Evolutionary conservation across 2,329 filamentous ascomycete species (phyloP).

Genomic region (Monosporascus sp.): DNA sequence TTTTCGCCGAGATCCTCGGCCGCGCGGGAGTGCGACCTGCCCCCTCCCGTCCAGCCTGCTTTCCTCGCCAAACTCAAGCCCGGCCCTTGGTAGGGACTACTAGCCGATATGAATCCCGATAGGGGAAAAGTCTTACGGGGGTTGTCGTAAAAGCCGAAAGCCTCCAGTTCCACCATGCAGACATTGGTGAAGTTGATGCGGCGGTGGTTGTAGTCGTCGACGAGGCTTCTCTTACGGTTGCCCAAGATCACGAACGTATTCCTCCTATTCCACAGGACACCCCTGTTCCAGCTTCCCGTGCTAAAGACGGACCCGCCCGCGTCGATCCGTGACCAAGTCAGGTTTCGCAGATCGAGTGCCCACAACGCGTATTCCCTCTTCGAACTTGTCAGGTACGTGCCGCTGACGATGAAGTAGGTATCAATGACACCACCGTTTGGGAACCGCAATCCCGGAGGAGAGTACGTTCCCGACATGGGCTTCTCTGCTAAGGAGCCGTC

Average conservation of each 20-base stretch:
- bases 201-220: conserved; percentile 97
- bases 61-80: conserved; percentile 54
- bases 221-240: conserved; percentile 85
- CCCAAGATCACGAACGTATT: conserved; percentile 96
- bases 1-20: conserved; percentile 83
- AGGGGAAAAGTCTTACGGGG: conserved; percentile 72
- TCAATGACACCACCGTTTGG: conserved; percentile 95
- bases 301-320: conserved; percentile 91
- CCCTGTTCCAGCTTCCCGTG: conserved; percentile 96
- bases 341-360: conserved; percentile 81
- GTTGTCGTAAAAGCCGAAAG: conserved; percentile 96
- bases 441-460: conserved; percentile 87
- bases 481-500: conserved; percentile 83
- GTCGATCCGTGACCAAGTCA: conserved; percentile 95
- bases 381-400: conserved; percentile 93
- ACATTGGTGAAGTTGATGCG: conserved; percentile 97
- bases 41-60: conserved; percentile 64
- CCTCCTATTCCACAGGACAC: conserved; percentile 84
- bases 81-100: conserved; percentile 58
- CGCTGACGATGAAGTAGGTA: conserved; percentile 94
- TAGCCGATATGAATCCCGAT: conserved; percentile 80
- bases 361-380: conserved; percentile 98
- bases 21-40: conserved; percentile 67
- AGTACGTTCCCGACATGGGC: conserved; percentile 80
- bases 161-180: conserved; percentile 94